Evolutionary conservation across 306 rosid species (phyloP).

Genomic region (Sesbania bispinosa): DNA sequence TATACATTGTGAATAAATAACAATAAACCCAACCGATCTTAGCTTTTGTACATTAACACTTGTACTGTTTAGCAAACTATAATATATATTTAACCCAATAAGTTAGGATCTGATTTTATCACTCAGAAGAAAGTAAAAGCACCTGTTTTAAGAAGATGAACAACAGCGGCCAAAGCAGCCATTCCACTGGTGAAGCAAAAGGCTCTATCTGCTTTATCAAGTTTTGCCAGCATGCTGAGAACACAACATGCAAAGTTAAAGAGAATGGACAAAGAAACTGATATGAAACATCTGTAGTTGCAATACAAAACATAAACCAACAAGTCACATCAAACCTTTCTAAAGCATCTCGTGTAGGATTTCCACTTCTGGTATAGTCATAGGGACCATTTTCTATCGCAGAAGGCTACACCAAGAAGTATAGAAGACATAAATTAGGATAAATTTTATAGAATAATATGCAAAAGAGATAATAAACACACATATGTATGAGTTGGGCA

Average conservation of each 20-base stretch:
- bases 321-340: constrained; percentile 55
- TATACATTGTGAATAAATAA: neutral
- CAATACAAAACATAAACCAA: too few relatives aligned
- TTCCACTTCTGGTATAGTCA: constrained; percentile 92
- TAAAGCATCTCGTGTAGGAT: constrained; percentile 84
- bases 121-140: constrained; percentile 23
- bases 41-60: neutral
- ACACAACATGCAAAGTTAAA: constrained; percentile 29
- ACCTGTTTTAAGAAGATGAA: constrained; percentile 79
- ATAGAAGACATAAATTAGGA: neutral
- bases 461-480: neutral
- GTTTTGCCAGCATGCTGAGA: constrained; percentile 70
- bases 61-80: neutral
- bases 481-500: too few relatives aligned
- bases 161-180: constrained; percentile 89
- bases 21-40: too few relatives aligned
- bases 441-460: constrained; percentile 3
- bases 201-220: constrained; percentile 91
- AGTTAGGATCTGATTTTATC: constrained; percentile 11
- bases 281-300: neutral
- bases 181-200: constrained; percentile 94
- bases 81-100: neutral
- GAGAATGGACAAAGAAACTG: constrained; percentile 14
- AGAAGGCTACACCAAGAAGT: constrained; percentile 62
- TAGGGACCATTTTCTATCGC: constrained; percentile 83